Conservation (phyloP, 306 rosid genomes). For the Citrullus mucosospermus region DNA sequence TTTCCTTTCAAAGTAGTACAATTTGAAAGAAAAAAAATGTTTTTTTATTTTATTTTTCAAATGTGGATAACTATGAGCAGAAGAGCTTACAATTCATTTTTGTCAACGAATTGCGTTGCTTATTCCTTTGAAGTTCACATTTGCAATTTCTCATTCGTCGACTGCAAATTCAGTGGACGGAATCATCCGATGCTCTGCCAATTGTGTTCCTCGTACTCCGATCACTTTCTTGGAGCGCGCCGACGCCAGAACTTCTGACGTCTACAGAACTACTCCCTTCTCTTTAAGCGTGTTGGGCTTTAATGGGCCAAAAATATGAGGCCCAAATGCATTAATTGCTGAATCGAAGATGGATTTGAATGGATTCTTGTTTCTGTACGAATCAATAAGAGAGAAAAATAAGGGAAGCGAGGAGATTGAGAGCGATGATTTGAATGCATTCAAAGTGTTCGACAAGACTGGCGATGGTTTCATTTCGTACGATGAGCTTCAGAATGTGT, state of each 20-base stretch:
- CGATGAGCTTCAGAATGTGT: slow-evolving; percentile 45
- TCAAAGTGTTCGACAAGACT: slow-evolving; percentile 57
- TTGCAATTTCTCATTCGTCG: neutral
- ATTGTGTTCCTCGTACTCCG: slow-evolving; percentile 52
- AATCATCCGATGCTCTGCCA: slow-evolving; percentile 35
- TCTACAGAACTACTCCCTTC: slow-evolving; percentile 27
- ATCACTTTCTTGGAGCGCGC: slow-evolving; percentile 79
- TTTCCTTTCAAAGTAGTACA: too few species aligned
- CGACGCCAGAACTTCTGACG: slow-evolving; percentile 38
- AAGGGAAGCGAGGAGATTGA: slow-evolving; percentile 6
- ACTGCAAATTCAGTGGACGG: slow-evolving; percentile 2
- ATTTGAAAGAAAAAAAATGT: too few species aligned
- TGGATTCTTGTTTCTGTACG: slow-evolving; percentile 51
- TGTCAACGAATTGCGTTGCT: neutral
- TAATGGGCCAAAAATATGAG: too few species aligned
- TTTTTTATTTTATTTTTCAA: too few species aligned
- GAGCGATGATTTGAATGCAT: slow-evolving; percentile 48
- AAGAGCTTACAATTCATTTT: too few species aligned
- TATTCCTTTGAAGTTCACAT: neutral
- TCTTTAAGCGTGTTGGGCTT: slow-evolving; percentile 27
- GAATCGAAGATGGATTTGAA: slow-evolving; percentile 29
- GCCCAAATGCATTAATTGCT: slow-evolving; percentile 14
- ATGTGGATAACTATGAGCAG: too few species aligned
- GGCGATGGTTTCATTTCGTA: slow-evolving; percentile 69
- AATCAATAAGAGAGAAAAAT: slow-evolving; percentile 28